phyloP scores from a whole-genome alignment of 805 yeast genomes.

The Brettanomyces sp. region DNA sequence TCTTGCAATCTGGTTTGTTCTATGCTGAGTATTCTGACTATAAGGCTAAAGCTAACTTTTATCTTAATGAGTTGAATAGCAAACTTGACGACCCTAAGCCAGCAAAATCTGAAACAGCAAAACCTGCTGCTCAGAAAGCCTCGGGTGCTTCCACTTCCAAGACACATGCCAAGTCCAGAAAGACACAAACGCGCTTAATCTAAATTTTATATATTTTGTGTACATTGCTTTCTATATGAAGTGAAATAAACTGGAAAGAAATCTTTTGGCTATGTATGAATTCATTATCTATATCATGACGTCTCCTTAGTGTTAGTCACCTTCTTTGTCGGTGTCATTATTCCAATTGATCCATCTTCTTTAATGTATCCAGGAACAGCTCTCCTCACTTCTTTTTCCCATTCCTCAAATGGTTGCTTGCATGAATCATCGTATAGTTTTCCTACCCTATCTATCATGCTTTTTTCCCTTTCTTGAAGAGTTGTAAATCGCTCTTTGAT shows the following conservation, averaged over 20 bases:
- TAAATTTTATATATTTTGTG: no score
- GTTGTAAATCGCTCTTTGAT: conserved; percentile 3
- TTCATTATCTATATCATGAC: no score
- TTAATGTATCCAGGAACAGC: conserved; percentile 22
- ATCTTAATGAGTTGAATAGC: conserved; percentile 17
- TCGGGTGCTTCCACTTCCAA: conserved; percentile 13
- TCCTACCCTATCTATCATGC: conserved; percentile 2
- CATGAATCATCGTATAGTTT: not conserved
- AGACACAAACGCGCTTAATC: not conserved
- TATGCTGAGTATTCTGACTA: conserved; percentile 44
- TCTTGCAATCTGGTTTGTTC: conserved; percentile 82
- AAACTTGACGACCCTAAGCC: not conserved
- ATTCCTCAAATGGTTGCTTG: conserved; percentile 6
- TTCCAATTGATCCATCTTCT: conserved; percentile 12
- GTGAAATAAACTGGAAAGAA: no score
- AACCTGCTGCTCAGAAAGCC: conserved; percentile 9
- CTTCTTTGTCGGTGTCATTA: conserved; percentile 18
- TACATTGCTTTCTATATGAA: no score
- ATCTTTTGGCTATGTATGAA: no score
- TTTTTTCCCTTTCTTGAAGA: conserved; percentile 3
- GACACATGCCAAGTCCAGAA: conserved; percentile 11
- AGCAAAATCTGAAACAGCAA: conserved; percentile 9
- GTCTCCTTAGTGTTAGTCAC: not conserved
- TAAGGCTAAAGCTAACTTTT: conserved; percentile 17
- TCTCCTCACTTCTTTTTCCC: conserved; percentile 15